A percentile compares a stretch with the other conserved stretches of the same genome.
phyloP scores from a whole-genome alignment of 2,329 filamentous ascomycete genomes.

The Diaporthe sp. region DNA sequence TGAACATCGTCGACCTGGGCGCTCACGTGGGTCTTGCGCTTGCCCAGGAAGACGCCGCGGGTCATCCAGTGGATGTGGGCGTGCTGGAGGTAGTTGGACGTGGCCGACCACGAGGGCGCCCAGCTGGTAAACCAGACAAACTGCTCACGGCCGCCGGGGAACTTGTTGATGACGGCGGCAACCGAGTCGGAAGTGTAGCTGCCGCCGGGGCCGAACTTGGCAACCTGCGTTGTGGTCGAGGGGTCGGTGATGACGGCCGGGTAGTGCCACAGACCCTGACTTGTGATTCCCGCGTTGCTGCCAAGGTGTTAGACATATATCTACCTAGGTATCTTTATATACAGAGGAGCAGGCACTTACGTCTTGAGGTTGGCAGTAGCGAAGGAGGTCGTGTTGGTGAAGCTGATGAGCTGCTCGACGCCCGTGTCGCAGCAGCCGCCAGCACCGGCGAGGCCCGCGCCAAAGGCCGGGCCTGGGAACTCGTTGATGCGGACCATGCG shows the following conservation, averaged over 20 bases:
- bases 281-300: conserved; percentile 3
- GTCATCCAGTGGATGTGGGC: conserved; percentile 19
- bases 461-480: neutral
- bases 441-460: neutral
- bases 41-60: conserved; percentile 12
- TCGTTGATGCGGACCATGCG: conserved; percentile 23
- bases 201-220: conserved; percentile 8
- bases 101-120: conserved; percentile 10
- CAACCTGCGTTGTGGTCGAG: neutral
- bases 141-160: neutral
- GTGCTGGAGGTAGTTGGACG: conserved; percentile 18
- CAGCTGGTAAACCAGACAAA: conserved; percentile 23
- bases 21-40: conserved; percentile 10
- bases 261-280: conserved; percentile 3
- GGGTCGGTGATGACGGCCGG: conserved; percentile 13
- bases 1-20: conserved; percentile 12
- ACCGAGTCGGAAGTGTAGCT: conserved; percentile 1
- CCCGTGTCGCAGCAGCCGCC: conserved; percentile 10
- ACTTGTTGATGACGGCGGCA: conserved; percentile 6
- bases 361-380: conserved; percentile 6
- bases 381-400: conserved; percentile 9
- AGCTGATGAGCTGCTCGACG: conserved; percentile 26
- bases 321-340: too few species aligned
- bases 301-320: neutral
- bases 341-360: neutral